Evolutionary conservation across 306 rosid species (phyloP).

Genomic region (Pterocarpus santalinus): DNA sequence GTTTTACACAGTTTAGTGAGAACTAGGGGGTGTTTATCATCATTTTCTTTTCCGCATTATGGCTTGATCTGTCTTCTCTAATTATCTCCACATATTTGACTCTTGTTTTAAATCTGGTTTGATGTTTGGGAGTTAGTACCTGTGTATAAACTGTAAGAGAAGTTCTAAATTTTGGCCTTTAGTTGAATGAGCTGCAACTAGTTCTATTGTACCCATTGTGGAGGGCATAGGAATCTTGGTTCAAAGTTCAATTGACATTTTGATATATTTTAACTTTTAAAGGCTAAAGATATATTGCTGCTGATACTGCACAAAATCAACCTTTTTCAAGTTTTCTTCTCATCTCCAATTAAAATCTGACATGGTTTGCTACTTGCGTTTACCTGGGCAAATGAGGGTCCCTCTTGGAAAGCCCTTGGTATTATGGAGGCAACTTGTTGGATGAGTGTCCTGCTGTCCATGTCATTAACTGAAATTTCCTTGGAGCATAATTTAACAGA

Average conservation of each 20-base stretch:
- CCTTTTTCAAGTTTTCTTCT: not conserved
- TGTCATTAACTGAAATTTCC: not conserved
- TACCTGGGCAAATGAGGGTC: not conserved
- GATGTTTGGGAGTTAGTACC: not conserved
- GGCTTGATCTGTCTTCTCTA: slow-evolving; percentile 33
- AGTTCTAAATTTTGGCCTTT: too few relatives aligned
- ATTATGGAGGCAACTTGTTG: not conserved
- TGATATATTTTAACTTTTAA: slow-evolving; percentile 9
- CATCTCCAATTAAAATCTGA: slow-evolving; percentile 15
- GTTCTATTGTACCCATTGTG: not conserved
- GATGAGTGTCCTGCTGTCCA: not conserved
- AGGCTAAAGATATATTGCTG: not conserved
- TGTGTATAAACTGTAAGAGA: not conserved
- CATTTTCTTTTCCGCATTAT: not conserved
- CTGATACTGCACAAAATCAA: not conserved
- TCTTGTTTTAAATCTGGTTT: slow-evolving; percentile 34
- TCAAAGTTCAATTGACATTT: not conserved
- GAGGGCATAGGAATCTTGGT: not conserved
- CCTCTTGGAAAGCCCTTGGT: not conserved
- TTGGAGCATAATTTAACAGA: not conserved
- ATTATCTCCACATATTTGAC: not conserved
- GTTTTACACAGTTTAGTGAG: not conserved
- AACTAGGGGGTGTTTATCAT: slow-evolving; percentile 14
- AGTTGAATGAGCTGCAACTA: not conserved
- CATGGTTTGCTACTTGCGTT: not conserved